Evolutionary conservation across 768 basidiomycete genomes (phyloP), one percentile per base, ranked within the genome.

Genomic region (Tricholoma flavovirens): DNA sequence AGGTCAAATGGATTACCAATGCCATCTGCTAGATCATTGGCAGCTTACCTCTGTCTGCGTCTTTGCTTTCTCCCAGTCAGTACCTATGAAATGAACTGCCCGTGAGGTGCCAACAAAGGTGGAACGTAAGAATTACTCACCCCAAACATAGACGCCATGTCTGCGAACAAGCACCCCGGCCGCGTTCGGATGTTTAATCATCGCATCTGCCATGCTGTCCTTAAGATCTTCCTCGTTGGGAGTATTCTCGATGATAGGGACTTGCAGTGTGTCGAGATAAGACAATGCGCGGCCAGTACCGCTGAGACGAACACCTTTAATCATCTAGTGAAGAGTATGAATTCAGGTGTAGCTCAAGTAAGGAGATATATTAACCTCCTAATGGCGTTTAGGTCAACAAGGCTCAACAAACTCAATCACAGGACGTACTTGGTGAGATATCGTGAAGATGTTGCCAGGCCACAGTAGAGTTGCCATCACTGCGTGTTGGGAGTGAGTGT

Each of bases 181-280:
- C 0, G 93, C 88, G 43, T 90, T 81, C 0, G 92, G 93, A 64
- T 88, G 85, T 58, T 83, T 80, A 9, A 72, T 68, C 89, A 94
- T 93, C 2, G 91, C 91, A 33, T 83, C 83, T 0, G 84, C 90
- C 91, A 95, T 93, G 59, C 89, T 87, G 40, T 90, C 90, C 58
- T 85, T 88, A 56, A 95, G 74, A 67, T 93, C 92, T 67, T 93
- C 92, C 67, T 95, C 93, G 57, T 89, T 79, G 4, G 92, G 92
- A 1, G 93, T 95, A 64, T 94, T 95, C 62, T 91, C 87, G 57
- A 94, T 95, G 65, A 95, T 93, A 0, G 92, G 93, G 2, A 95
- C 74, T 51, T 83, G 84, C 8, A 94, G 79, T 4, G 89, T 93
- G 69, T 95, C 90, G 52, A 92, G 82, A 69, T 92, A 94, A 1